Evolutionary conservation across 345 rosid genomes (phyloP).

Genomic region (Eucalyptus cloeziana): DNA sequence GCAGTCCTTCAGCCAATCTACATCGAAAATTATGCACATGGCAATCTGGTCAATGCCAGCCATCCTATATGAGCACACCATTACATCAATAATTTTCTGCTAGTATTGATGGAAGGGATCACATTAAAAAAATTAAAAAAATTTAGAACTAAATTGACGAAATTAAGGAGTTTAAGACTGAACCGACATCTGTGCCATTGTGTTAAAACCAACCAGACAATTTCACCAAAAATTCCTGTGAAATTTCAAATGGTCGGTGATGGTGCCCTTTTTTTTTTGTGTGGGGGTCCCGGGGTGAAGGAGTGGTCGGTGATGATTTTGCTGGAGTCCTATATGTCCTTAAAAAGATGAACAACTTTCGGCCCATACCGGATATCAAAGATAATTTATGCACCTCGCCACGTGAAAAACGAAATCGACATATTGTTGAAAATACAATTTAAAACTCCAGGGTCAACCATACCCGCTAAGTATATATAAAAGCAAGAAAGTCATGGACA

Average conservation of each 20-base stretch:
- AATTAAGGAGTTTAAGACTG: background rate
- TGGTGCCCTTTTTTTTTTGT: background rate
- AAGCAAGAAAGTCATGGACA: background rate
- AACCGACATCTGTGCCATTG: rapidly evolving
- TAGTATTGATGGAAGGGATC: background rate
- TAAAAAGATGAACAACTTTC: background rate
- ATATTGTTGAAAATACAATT: background rate
- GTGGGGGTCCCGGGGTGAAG: background rate
- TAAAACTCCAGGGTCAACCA: background rate
- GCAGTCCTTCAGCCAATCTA: background rate
- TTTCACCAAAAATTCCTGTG: background rate
- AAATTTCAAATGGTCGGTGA: background rate
- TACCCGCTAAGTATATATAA: background rate
- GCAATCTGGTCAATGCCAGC: rapidly evolving
- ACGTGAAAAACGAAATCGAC: background rate
- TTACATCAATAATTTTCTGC: background rate
- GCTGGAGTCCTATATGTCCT: background rate
- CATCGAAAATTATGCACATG: rapidly evolving
- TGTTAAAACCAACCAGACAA: rapidly evolving
- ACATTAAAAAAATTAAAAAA: background rate
- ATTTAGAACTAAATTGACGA: background rate
- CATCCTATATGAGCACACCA: background rate
- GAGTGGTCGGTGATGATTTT: background rate
- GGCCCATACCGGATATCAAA: background rate
- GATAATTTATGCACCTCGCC: background rate